These are phyloP conservation scores for Populus hybrid DNA, from an alignment of 441 rosid genomes.

Conservation along the genomic window DNA sequence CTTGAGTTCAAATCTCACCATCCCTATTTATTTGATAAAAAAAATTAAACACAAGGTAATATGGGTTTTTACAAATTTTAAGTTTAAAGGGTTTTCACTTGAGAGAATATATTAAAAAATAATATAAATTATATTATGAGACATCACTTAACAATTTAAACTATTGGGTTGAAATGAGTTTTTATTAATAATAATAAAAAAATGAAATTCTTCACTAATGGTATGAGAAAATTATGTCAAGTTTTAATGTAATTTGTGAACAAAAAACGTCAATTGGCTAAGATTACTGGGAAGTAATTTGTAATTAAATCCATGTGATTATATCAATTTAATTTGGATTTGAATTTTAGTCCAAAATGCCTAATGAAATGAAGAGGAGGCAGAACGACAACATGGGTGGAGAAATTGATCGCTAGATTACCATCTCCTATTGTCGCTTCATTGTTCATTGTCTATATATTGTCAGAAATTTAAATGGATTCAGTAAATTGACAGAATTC, in stretches of 20 bases:
- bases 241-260: background rate
- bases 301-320: background rate
- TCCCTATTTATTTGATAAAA: too few species aligned
- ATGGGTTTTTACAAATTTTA: too few species aligned
- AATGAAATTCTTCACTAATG: background rate
- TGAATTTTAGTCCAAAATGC: background rate
- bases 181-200: too few species aligned
- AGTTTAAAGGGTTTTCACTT: too few species aligned
- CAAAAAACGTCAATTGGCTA: background rate
- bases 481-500: background rate
- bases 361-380: background rate
- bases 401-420: background rate
- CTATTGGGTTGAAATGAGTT: too few species aligned
- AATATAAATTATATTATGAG: too few species aligned
- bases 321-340: too few species aligned
- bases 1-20: too few species aligned
- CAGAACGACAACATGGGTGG: background rate
- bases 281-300: background rate
- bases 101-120: too few species aligned
- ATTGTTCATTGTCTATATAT: background rate
- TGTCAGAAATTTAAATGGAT: background rate
- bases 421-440: background rate
- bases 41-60: too few species aligned
- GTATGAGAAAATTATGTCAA: background rate
- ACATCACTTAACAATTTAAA: too few species aligned